Evolutionary conservation across 495 filamentous ascomycete genomes (phyloP).

Genomic region (Tirmania nivea): DNA sequence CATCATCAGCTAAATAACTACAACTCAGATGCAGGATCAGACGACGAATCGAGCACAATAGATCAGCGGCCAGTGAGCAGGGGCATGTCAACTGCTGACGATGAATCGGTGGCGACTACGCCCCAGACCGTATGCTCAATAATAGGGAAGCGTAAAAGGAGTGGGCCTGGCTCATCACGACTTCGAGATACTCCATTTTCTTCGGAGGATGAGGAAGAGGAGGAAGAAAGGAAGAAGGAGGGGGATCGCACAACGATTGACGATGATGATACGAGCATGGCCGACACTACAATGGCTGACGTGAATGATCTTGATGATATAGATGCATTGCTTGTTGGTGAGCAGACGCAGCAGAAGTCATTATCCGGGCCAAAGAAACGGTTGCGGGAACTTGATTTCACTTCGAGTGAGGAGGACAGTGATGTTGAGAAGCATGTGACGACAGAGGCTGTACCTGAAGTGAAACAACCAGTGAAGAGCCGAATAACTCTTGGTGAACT

Average conservation of each 20-base stretch:
- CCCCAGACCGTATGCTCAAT: slow-evolving; percentile 5
- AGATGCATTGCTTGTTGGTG: slow-evolving; percentile 1
- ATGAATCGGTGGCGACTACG: slow-evolving; percentile 12
- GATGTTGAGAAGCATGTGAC: background rate
- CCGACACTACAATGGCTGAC: slow-evolving; percentile 6
- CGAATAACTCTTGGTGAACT: background rate
- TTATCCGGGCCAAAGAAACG: slow-evolving; percentile 4
- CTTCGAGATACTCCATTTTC: slow-evolving; percentile 15
- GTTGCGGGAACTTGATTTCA: slow-evolving; percentile 12
- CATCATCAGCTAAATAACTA: slow-evolving; percentile 17
- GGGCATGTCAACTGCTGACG: slow-evolving; percentile 16
- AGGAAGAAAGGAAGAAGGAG: slow-evolving; percentile 1
- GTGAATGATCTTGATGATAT: slow-evolving; percentile 8
- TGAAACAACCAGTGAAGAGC: background rate
- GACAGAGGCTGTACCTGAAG: background rate
- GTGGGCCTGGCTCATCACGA: slow-evolving; percentile 14
- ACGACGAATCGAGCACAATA: slow-evolving; percentile 18
- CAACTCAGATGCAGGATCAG: slow-evolving; percentile 14
- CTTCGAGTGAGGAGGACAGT: slow-evolving; percentile 12
- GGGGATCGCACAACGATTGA: slow-evolving; percentile 4
- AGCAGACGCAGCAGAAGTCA: background rate
- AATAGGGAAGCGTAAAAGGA: slow-evolving; percentile 15
- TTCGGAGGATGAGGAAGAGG: slow-evolving; percentile 14
- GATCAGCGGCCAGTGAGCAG: slow-evolving; percentile 14
- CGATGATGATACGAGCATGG: slow-evolving; percentile 6